Evolutionary conservation across 192 early-diverging fungal genomes (phyloP).

Genomic region (Geosiphon pyriformis): DNA sequence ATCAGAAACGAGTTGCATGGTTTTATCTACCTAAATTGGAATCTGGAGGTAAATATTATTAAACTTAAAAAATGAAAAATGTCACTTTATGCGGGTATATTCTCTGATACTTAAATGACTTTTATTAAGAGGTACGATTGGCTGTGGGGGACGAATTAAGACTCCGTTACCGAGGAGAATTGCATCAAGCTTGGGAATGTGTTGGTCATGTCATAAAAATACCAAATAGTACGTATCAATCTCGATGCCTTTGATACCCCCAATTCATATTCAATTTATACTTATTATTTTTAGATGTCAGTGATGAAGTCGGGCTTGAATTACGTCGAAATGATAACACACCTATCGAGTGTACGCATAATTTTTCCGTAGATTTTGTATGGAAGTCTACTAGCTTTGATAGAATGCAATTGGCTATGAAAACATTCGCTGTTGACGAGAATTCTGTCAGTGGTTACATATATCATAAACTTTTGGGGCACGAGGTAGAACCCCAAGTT

Average conservation of each 20-base stretch:
- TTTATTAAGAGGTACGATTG: constrained; percentile 66
- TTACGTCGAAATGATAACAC: constrained; percentile 61
- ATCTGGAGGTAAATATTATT: constrained; percentile 32
- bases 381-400: constrained; percentile 99
- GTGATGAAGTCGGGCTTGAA: constrained; percentile 95
- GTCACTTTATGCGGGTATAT: no score
- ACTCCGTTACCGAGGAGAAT: constrained; percentile 80
- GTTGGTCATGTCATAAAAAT: constrained; percentile 92
- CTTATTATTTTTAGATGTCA: constrained; percentile 54
- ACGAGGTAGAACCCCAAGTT: constrained; percentile 86
- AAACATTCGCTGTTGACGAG: constrained; percentile 94
- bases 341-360: constrained; percentile 76
- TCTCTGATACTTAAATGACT: no score
- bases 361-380: constrained; percentile 95
- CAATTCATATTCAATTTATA: no score
- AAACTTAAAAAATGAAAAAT: background rate
- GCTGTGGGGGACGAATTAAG: constrained; percentile 93
- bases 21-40: constrained; percentile 93
- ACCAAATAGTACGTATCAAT: constrained; percentile 71
- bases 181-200: constrained; percentile 81
- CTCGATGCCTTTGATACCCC: background rate
- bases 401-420: constrained; percentile 94
- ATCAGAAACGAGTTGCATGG: constrained; percentile 86
- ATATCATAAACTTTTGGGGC: constrained; percentile 91
- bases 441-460: constrained; percentile 91